Evolutionary conservation across 2,329 filamentous ascomycete species (phyloP).

Genomic region (Neospermospora avenae): DNA sequence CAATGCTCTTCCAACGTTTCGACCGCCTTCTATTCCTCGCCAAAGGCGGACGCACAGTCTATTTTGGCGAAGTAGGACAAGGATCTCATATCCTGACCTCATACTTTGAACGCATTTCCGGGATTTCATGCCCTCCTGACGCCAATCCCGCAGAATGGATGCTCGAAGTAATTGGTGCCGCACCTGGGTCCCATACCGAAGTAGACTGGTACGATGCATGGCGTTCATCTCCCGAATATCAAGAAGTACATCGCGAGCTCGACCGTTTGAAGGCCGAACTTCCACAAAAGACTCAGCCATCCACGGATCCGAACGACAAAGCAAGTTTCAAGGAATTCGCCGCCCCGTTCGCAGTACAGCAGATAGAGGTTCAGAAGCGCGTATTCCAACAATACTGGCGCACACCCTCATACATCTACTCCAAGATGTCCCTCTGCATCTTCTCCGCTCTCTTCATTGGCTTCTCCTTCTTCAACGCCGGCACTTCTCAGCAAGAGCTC

Average conservation of each 20-base stretch:
- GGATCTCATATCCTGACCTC: constrained; percentile 63
- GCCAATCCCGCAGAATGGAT: constrained; percentile 85
- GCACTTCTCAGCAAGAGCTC: constrained; percentile 56
- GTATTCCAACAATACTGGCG: constrained; percentile 64
- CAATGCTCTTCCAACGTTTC: constrained; percentile 89
- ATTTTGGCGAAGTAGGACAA: constrained; percentile 75
- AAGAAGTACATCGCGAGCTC: constrained; percentile 43
- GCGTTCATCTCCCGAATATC: constrained; percentile 49
- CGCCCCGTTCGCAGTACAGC: constrained; percentile 54
- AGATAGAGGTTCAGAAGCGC: constrained; percentile 51
- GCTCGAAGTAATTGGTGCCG: constrained; percentile 55
- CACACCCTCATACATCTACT: constrained; percentile 53
- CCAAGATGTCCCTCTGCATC: constrained; percentile 26
- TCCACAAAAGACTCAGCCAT: constrained; percentile 29
- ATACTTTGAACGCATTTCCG: constrained; percentile 74
- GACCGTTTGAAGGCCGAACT: constrained; percentile 48
- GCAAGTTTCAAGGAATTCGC: constrained; percentile 60
- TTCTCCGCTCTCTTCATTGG: constrained; percentile 57
- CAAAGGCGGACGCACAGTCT: constrained; percentile 72
- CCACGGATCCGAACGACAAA: constrained; percentile 34
- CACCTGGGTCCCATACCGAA: constrained; percentile 57
- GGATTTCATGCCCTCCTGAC: constrained; percentile 58
- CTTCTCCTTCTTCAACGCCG: constrained; percentile 66
- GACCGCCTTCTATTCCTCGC: constrained; percentile 75
- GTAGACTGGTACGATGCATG: constrained; percentile 63